Evolutionary conservation across 768 basidiomycete genomes (phyloP).

Genomic region (Dioszegia crocea): DNA sequence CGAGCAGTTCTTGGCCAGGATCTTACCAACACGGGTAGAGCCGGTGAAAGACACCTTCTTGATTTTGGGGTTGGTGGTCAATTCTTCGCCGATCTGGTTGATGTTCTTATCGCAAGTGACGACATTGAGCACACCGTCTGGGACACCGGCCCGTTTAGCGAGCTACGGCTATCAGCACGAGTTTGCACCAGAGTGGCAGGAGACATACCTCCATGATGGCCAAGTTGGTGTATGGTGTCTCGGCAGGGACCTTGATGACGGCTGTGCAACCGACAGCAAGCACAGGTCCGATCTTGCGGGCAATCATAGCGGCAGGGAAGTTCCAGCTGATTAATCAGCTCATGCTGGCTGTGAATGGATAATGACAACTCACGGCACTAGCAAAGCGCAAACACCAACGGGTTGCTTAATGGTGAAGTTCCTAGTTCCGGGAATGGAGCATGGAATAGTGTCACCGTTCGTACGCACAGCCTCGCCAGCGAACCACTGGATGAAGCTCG

Average conservation of each 20-base stretch:
- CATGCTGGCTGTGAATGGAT: neutral
- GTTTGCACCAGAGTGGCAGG: neutral
- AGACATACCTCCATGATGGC: slow-evolving; percentile 76
- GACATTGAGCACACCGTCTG: slow-evolving; percentile 90
- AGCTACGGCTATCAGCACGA: slow-evolving; percentile 55
- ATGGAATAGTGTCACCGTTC: slow-evolving; percentile 88
- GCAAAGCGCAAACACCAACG: slow-evolving; percentile 51
- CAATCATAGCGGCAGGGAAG: slow-evolving; percentile 84
- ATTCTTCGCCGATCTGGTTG: slow-evolving; percentile 80
- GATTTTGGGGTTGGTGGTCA: slow-evolving; percentile 81
- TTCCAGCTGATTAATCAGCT: slow-evolving; percentile 55
- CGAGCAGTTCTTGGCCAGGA: slow-evolving; percentile 48
- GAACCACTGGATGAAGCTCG: slow-evolving; percentile 48
- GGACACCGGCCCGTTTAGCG: slow-evolving; percentile 80
- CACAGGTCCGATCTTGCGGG: slow-evolving; percentile 51
- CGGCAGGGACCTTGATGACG: slow-evolving; percentile 90
- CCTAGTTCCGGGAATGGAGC: slow-evolving; percentile 62
- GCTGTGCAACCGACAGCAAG: slow-evolving; percentile 94
- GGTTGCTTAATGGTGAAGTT: slow-evolving; percentile 94
- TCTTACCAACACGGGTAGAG: slow-evolving; percentile 51
- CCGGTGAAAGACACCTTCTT: slow-evolving; percentile 89
- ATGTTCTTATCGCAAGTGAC: slow-evolving; percentile 84
- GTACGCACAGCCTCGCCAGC: slow-evolving; percentile 88
- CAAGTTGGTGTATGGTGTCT: slow-evolving; percentile 88
- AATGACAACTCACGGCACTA: slow-evolving; percentile 37